Evolutionary conservation across 768 basidiomycete genomes (phyloP).

Genomic region (Cantharellus cinnabarinus): DNA sequence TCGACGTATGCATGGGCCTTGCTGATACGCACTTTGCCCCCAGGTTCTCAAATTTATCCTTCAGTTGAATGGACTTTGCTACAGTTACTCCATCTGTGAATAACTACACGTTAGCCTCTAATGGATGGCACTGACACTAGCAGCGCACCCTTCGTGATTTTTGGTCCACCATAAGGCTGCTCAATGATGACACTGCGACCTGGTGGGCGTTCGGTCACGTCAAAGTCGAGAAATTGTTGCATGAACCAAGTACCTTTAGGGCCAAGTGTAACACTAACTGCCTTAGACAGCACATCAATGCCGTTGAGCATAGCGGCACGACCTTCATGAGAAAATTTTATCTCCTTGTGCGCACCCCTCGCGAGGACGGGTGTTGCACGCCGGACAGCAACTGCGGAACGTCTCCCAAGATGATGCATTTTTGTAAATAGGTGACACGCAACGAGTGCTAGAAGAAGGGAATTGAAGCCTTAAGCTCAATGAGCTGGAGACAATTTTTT

Average conservation of each 20-base stretch:
- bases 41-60: constrained; percentile 98
- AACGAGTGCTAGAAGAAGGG: not conserved
- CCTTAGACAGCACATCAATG: constrained; percentile 91
- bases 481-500: no score
- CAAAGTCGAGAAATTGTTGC: not conserved
- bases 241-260: constrained; percentile 49
- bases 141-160: constrained; percentile 80
- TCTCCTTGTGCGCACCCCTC: constrained; percentile 83
- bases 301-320: constrained; percentile 85
- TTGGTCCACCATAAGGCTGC: constrained; percentile 71
- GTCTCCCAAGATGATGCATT: constrained; percentile 55
- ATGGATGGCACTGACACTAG: not conserved
- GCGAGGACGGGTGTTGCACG: constrained; percentile 15
- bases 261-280: constrained; percentile 88
- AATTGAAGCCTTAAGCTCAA: not conserved
- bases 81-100: constrained; percentile 83
- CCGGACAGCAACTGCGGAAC: constrained; percentile 20
- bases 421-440: constrained; percentile 6
- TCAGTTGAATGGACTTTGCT: constrained; percentile 79
- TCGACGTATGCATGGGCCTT: not conserved
- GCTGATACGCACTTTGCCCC: constrained; percentile 60
- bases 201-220: constrained; percentile 13
- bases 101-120: not conserved
- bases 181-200: constrained; percentile 98
- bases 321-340: constrained; percentile 91